A percentile compares a stretch with the other conserved stretches of the same genome.
Conservation (phyloP, 1,139 yeast genomes). For the Candida sojae region DNA sequence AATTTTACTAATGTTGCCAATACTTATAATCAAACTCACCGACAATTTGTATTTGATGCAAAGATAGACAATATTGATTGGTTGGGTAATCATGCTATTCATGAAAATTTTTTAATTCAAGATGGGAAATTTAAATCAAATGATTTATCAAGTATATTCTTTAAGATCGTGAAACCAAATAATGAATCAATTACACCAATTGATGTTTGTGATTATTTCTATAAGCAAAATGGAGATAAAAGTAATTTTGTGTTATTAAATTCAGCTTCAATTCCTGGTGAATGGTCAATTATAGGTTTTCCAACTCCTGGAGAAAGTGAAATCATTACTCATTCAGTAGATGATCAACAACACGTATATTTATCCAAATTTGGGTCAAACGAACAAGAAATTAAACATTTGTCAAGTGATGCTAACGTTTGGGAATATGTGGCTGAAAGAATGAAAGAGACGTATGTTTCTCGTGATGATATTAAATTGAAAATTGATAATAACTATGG, state of each 20-base stretch:
- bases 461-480: conserved; percentile 21
- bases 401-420: conserved; percentile 10
- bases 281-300: conserved; percentile 84
- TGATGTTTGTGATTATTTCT: conserved; percentile 51
- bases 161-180: conserved; percentile 19
- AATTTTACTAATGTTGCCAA: conserved; percentile 65
- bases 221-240: conserved; percentile 16
- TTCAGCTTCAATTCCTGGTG: conserved; percentile 79
- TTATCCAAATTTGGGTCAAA: conserved; percentile 18
- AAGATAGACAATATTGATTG: conserved; percentile 2
- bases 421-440: conserved; percentile 28
- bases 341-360: conserved; percentile 25
- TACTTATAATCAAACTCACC: conserved; percentile 28
- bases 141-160: conserved; percentile 11
- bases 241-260: conserved; percentile 60
- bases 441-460: conserved; percentile 23
- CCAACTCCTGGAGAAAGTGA: conserved; percentile 55
- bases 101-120: conserved; percentile 13
- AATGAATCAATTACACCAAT: conserved; percentile 25
- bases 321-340: conserved; percentile 67
- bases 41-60: conserved; percentile 12
- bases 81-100: conserved; percentile 14
- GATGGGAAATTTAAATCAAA: conserved; percentile 11
- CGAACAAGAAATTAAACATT: conserved; percentile 10
- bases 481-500: conserved; percentile 11